phyloP scores from a whole-genome alignment of 805 yeast genomes.

The Blastobotrys robertii region DNA sequence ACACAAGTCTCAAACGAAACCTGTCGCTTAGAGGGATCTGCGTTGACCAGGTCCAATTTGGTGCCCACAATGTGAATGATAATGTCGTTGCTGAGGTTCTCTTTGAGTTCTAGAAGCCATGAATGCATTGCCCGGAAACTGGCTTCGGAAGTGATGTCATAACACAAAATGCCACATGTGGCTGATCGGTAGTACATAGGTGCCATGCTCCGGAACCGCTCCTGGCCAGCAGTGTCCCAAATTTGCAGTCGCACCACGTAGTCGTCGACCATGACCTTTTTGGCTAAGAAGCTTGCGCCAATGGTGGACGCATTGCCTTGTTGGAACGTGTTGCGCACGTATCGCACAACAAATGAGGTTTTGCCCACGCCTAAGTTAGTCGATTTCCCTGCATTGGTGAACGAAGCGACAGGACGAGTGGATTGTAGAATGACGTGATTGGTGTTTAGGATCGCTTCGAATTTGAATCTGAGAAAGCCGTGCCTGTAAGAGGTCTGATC shows the following conservation, averaged over 20 bases:
- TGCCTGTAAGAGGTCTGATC: no score
- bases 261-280: constrained; percentile 26
- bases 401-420: no score
- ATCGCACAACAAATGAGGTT: constrained; percentile 28
- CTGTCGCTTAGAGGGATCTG: constrained; percentile 25
- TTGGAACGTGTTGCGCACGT: constrained; percentile 28
- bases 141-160: constrained; percentile 27
- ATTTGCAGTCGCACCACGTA: constrained; percentile 38
- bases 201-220: constrained; percentile 82
- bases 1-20: constrained; percentile 28
- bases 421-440: no score
- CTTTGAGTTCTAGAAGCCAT: constrained; percentile 26
- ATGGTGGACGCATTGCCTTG: constrained; percentile 27
- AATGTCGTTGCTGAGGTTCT: constrained; percentile 21
- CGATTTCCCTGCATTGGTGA: no score
- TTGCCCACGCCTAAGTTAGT: constrained; percentile 25
- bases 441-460: no score
- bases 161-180: constrained; percentile 28
- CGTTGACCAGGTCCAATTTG: constrained; percentile 26
- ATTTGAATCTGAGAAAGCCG: no score
- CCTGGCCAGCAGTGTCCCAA: constrained; percentile 98
- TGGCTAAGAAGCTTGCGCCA: constrained; percentile 29
- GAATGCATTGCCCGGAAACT: constrained; percentile 28
- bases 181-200: constrained; percentile 34
- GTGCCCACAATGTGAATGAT: constrained; percentile 29